Conservation (phyloP, 2,329 filamentous ascomycete genomes). For the Fusarium oxysporum region DNA sequence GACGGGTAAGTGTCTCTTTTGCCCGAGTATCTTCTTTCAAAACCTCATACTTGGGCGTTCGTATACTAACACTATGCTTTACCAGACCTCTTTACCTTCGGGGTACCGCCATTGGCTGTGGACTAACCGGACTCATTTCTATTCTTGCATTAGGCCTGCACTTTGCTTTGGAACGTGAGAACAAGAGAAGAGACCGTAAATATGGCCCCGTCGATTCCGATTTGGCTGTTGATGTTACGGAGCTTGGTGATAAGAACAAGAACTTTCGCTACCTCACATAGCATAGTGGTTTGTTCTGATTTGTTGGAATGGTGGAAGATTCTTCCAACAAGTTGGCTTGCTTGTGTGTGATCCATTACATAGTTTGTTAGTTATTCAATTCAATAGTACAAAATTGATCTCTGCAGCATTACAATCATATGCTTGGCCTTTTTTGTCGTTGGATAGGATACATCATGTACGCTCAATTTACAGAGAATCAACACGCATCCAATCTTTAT, state of each 20-base stretch:
- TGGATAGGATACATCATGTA: fast-evolving
- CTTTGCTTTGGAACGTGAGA: slow-evolving; percentile 15
- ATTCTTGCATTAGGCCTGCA: slow-evolving; percentile 13
- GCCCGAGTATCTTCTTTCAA: fast-evolving
- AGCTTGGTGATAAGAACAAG: slow-evolving; percentile 17
- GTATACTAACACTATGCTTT: not conserved
- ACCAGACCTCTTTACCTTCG: slow-evolving; percentile 17
- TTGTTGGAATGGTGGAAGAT: not conserved
- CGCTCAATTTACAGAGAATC: fast-evolving
- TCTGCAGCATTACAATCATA: not conserved
- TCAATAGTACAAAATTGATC: not conserved
- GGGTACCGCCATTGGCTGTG: slow-evolving; percentile 20
- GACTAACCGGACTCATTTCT: slow-evolving; percentile 2
- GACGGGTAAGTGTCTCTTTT: slow-evolving; percentile 9
- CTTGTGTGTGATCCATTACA: too few relatives aligned
- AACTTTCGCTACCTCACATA: slow-evolving; percentile 21
- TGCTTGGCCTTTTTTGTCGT: not conserved
- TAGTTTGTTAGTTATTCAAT: not conserved
- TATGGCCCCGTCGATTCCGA: slow-evolving; percentile 17
- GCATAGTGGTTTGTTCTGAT: fast-evolving
- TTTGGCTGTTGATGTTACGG: slow-evolving; percentile 15
- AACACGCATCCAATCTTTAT: fast-evolving
- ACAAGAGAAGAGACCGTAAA: slow-evolving; percentile 1
- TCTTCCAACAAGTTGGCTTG: fast-evolving
- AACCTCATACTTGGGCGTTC: not conserved